Evolutionary conservation across 768 basidiomycete species (phyloP), one percentile per base, ranked within the genome.

Genomic region (Galerina marginata): DNA sequence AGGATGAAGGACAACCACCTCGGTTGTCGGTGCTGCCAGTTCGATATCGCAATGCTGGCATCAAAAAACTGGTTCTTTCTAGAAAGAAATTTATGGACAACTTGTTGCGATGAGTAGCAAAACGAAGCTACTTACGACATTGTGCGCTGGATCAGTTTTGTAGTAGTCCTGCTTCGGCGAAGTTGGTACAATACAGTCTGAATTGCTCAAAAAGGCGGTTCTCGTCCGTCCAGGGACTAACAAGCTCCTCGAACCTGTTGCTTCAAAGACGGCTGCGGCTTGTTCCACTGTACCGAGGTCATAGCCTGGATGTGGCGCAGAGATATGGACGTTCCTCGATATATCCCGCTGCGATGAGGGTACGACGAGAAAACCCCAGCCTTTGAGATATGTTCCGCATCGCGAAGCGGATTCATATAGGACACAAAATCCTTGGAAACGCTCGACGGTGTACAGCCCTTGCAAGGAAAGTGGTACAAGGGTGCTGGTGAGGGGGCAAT

Each of bases 61-160:
- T 79, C 75, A 54, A 77, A 76, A 55, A 83, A 83, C 2, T n/a
- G 79, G 79, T 64, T 84, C 79, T 16, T 69, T 60, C 81, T 83
- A 57, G 4, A 54, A 54, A 29, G 6, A 36, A 4, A 45, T 14
- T 46, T 26, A 5, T 23, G 38, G 23, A 9, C 60, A 29, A 47
- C 25, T 20, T 37, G 39, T 12, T 26, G 15, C 39, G 16, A 40
- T 1, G 12, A 33, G 2, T 29, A 12, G 23, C 9, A n/a, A 33
- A 33, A 37, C 9, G 10, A 44, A 56, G 3, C 25, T 3, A 67
- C 72, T 43, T 65, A 81, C 81, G 20, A 72, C 71, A 54, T 81
- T 80, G 66, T 84, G 83, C 2, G 79, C 70, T 36, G 82, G 77
- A 65, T 83, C 83, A 0, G 83, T 84, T 58, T 67, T 74, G 49